A percentile compares a stretch with the other conserved stretches of the same genome.
These are phyloP conservation scores for Aspergillus viridinutans DNA, from an alignment of 2,329 filamentous ascomycete genomes.

Conservation along the genomic window DNA sequence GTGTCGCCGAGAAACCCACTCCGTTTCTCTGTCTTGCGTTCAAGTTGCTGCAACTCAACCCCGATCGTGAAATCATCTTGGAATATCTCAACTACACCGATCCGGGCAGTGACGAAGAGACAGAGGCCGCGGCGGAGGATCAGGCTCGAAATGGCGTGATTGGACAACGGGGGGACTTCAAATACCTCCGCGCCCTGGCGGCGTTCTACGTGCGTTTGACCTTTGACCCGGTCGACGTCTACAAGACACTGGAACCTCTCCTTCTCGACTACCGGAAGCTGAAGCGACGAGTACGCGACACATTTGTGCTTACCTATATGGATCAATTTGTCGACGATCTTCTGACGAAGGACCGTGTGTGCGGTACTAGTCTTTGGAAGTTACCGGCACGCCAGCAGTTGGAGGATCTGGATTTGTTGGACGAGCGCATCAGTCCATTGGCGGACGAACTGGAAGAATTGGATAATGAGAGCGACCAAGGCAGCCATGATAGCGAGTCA, in stretches of 20 bases:
- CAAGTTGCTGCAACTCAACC: slow-evolving; percentile 86
- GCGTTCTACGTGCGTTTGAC: slow-evolving; percentile 92
- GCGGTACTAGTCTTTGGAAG: slow-evolving; percentile 88
- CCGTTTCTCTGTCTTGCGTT: slow-evolving; percentile 90
- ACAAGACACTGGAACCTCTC: slow-evolving; percentile 73
- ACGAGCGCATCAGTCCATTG: slow-evolving; percentile 77
- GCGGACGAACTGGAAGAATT: slow-evolving; percentile 58
- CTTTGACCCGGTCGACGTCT: slow-evolving; percentile 75
- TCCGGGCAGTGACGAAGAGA: slow-evolving; percentile 55
- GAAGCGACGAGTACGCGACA: slow-evolving; percentile 67
- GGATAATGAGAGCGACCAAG: slow-evolving; percentile 30
- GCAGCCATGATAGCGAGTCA: slow-evolving; percentile 20
- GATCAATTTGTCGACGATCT: slow-evolving; percentile 94
- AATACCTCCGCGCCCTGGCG: slow-evolving; percentile 82
- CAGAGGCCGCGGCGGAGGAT: slow-evolving; percentile 18
- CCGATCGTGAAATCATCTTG: slow-evolving; percentile 69
- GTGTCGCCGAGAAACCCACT: slow-evolving; percentile 76
- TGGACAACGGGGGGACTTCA: slow-evolving; percentile 47
- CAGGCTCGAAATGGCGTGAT: slow-evolving; percentile 25
- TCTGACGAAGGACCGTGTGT: slow-evolving; percentile 81
- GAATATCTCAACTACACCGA: slow-evolving; percentile 76
- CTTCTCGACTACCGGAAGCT: slow-evolving; percentile 80
- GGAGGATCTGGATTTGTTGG: slow-evolving; percentile 84
- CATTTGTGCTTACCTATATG: slow-evolving; percentile 72
- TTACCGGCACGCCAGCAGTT: slow-evolving; percentile 75